A percentile compares a stretch with the other conserved stretches of the same genome.
These are phyloP conservation scores for maize (Zea mays) DNA, from an alignment of 176 grass and related monocot species.

Conservation along the genomic window Zm-B73-REFERENCE-NAM-5.0 NC_050099.1:190920001-190920500, in stretches of 20 bases:
- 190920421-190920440: constrained; percentile 19
- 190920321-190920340: not conserved
- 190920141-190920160: not conserved
- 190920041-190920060: no score
- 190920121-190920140: constrained; percentile 7
- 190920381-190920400: constrained; percentile 24
- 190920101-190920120: not conserved
- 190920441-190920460: constrained; percentile 29
- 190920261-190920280: constrained; percentile 43
- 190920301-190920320: not conserved
- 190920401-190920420: constrained; percentile 26
- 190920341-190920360: not conserved
- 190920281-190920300: constrained; percentile 15
- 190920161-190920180: not conserved
- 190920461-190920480: not conserved
- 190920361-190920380: not conserved
- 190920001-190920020: not conserved
- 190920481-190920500: no score
- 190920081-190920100: not conserved
- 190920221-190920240: not conserved
- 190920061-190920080: not conserved
- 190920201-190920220: not conserved
- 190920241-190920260: constrained; percentile 25
- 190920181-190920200: not conserved
- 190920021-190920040: not conserved